phyloP scores from a whole-genome alignment of 805 yeast species.

The Saccharomyces mikatae region DNA sequence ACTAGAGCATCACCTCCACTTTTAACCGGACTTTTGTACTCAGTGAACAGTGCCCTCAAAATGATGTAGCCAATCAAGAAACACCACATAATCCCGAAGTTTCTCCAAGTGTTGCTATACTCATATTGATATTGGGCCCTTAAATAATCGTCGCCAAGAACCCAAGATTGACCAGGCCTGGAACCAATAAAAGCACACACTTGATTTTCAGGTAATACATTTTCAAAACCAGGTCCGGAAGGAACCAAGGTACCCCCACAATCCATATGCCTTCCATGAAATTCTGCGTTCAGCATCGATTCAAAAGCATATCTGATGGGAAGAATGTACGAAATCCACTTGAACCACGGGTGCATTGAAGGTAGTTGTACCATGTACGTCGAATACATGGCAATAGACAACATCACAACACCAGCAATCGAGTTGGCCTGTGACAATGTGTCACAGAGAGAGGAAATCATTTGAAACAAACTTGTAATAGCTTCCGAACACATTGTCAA shows the following conservation, averaged over 20 bases:
- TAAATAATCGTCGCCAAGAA: slow-evolving; percentile 56
- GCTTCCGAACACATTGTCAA: slow-evolving; percentile 19
- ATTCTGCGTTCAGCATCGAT: slow-evolving; percentile 33
- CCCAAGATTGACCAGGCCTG: slow-evolving; percentile 41
- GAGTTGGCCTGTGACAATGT: slow-evolving; percentile 49
- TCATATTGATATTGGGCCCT: slow-evolving; percentile 40
- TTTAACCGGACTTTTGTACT: slow-evolving; percentile 18
- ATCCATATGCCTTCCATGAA: slow-evolving; percentile 23
- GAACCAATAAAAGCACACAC: slow-evolving; percentile 62
- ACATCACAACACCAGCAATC: slow-evolving; percentile 43
- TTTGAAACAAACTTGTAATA: slow-evolving; percentile 38
- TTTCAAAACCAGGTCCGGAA: slow-evolving; percentile 44
- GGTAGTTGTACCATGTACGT: slow-evolving; percentile 55
- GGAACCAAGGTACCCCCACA: slow-evolving; percentile 41
- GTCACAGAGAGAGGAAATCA: slow-evolving; percentile 44
- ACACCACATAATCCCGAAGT: slow-evolving; percentile 59
- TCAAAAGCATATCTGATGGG: slow-evolving; percentile 54
- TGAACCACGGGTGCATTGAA: slow-evolving; percentile 58
- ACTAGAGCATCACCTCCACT: slow-evolving; percentile 35
- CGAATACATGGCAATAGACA: slow-evolving; percentile 46
- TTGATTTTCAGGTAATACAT: slow-evolving; percentile 29
- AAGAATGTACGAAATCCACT: slow-evolving; percentile 49
- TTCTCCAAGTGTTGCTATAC: slow-evolving; percentile 68
- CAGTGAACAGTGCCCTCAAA: slow-evolving; percentile 19
- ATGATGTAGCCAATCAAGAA: slow-evolving; percentile 26